These are phyloP conservation scores for Aurifilum marmelostoma DNA, from an alignment of 2,329 filamentous ascomycete genomes.

Conservation along the genomic window DNA sequence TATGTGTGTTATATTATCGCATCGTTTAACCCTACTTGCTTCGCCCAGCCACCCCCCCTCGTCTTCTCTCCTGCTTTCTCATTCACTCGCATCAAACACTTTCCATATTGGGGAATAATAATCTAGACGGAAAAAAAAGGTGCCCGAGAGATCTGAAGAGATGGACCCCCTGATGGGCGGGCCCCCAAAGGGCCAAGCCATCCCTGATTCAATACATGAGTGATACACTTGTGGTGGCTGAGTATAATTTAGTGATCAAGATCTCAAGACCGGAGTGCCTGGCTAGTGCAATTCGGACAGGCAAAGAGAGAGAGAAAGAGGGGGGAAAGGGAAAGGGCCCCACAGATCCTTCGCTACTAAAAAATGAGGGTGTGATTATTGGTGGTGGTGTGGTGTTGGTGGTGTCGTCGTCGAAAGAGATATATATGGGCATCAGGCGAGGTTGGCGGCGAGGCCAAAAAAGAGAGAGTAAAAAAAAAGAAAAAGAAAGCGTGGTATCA, in stretches of 20 bases:
- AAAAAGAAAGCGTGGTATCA: too few relatives aligned
- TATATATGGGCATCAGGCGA: constrained; percentile 10
- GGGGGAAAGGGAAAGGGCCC: neutral
- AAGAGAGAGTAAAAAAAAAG: neutral
- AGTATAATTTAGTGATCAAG: constrained; percentile 3
- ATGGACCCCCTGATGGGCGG: neutral
- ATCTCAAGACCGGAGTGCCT: neutral
- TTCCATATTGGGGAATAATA: neutral
- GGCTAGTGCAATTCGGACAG: neutral
- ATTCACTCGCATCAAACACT: neutral
- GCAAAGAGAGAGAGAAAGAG: too few relatives aligned
- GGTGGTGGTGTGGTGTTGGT: constrained; percentile 1
- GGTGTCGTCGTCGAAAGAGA: neutral
- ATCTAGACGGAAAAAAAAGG: neutral
- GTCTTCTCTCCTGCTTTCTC: neutral
- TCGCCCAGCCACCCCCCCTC: too few relatives aligned
- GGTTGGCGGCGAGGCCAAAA: constrained; percentile 4
- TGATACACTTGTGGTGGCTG: constrained; percentile 25
- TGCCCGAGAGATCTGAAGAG: neutral
- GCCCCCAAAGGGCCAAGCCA: constrained; percentile 5
- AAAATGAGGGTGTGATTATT: too few relatives aligned
- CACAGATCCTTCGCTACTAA: neutral
- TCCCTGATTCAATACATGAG: neutral
- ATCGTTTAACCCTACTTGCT: too few relatives aligned
- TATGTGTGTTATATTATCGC: neutral